Conservation (phyloP, 2,329 filamentous ascomycete species). For the Raffaelea arxii region DNA sequence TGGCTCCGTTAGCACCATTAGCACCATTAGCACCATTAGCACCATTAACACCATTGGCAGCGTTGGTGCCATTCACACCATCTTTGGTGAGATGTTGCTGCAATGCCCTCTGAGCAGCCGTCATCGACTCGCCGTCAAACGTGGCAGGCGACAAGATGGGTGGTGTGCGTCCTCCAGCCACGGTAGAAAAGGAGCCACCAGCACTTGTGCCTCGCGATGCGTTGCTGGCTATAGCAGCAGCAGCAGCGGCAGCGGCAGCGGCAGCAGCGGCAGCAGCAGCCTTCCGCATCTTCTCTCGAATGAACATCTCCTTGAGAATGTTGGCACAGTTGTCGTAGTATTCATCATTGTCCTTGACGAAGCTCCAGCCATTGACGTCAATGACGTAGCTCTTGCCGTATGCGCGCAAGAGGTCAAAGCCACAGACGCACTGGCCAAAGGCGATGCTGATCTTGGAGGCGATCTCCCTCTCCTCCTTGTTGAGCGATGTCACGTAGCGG, state of each 20-base stretch:
- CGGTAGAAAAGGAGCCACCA: conserved; percentile 18
- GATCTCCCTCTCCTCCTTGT: conserved; percentile 70
- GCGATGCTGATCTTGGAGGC: conserved; percentile 82
- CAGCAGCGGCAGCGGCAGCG: conserved; percentile 11
- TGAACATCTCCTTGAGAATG: conserved; percentile 81
- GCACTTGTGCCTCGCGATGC: no score
- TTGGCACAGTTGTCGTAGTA: conserved; percentile 89
- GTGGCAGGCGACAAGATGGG: not conserved
- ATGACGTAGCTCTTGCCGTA: conserved; percentile 92
- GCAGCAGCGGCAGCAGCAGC: conserved; percentile 2
- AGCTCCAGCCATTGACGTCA: conserved; percentile 98
- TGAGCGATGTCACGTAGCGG: conserved; percentile 83
- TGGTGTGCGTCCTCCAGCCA: conserved; percentile 17
- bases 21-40: no score
- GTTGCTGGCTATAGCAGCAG: no score
- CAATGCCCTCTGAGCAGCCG: conserved; percentile 8
- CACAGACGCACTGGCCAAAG: conserved; percentile 91
- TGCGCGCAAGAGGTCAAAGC: conserved; percentile 86
- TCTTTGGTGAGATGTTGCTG: conserved; percentile 16
- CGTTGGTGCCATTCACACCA: no score
- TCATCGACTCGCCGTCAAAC: conserved; percentile 10
- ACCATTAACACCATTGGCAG: conserved; percentile 8
- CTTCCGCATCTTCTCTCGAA: conserved; percentile 63
- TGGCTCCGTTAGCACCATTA: not conserved
- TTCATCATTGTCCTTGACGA: conserved; percentile 98